phyloP scores from a whole-genome alignment of 768 basidiomycete species.

The Mycena galericulata region DNA sequence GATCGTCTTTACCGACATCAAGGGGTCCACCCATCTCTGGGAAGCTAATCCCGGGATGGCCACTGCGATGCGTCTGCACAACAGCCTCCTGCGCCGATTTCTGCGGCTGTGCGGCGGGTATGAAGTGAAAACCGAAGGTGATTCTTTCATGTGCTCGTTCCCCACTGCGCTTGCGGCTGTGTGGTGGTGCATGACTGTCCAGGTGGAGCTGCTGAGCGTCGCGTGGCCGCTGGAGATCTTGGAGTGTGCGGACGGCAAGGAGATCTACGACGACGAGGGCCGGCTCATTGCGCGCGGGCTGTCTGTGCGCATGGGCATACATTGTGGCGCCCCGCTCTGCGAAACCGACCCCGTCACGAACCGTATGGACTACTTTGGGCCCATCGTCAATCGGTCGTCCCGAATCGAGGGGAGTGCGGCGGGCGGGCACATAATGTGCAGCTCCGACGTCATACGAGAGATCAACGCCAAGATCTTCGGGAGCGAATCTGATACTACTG shows the following conservation, averaged over 20 bases:
- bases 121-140: slow-evolving; percentile 99
- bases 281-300: slow-evolving; percentile 86
- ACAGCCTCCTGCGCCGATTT: slow-evolving; percentile 85
- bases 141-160: slow-evolving; percentile 99
- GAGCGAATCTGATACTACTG: slow-evolving; percentile 66
- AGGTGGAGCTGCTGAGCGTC: slow-evolving; percentile 82
- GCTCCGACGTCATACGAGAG: slow-evolving; percentile 88
- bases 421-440: slow-evolving; percentile 95
- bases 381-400: slow-evolving; percentile 94
- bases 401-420: slow-evolving; percentile 85
- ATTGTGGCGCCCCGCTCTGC: slow-evolving; percentile 90
- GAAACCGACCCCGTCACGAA: slow-evolving; percentile 91
- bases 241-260: slow-evolving; percentile 91
- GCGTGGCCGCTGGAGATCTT: slow-evolving; percentile 95
- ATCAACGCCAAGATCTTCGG: slow-evolving; percentile 73
- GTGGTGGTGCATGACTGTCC: slow-evolving; percentile 91
- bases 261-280: slow-evolving; percentile 74
- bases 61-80: slow-evolving; percentile 92
- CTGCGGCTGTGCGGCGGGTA: slow-evolving; percentile 94
- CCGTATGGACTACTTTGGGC: slow-evolving; percentile 98
- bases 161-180: slow-evolving; percentile 87
- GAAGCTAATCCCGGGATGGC: slow-evolving; percentile 97
- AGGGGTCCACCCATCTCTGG: slow-evolving; percentile 97
- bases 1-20: slow-evolving; percentile 97
- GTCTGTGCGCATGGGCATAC: slow-evolving; percentile 97